Conservation (phyloP, 2,329 filamentous ascomycete species). For the Talaromyces islandicus region DNA sequence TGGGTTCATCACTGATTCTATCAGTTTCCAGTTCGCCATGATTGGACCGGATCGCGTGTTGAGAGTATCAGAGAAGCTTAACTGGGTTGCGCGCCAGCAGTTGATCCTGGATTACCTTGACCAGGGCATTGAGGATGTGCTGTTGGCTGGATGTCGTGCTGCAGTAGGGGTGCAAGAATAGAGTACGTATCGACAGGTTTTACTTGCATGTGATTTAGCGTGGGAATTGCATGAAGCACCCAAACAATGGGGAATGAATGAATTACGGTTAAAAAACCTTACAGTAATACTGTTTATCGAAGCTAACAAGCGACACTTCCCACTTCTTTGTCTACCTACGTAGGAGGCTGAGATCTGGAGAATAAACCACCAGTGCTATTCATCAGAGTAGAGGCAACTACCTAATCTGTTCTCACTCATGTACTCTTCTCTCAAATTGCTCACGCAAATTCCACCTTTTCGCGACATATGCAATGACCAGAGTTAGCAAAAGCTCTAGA, state of each 20-base stretch:
- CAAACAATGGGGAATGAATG: too few relatives aligned
- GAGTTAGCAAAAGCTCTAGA: conserved; percentile 19
- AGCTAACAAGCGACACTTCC: too few relatives aligned
- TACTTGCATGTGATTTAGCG: background rate
- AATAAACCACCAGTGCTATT: background rate
- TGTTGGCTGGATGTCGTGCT: background rate
- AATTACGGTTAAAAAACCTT: too few relatives aligned
- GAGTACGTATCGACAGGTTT: background rate
- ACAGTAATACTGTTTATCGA: too few relatives aligned
- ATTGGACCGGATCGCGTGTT: background rate
- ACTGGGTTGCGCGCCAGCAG: background rate
- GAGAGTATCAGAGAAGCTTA: background rate
- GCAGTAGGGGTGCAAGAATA: background rate
- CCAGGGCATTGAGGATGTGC: background rate
- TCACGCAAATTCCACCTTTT: conserved; percentile 3
- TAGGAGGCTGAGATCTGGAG: background rate
- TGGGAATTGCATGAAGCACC: background rate
- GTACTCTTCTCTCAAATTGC: background rate
- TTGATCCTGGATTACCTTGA: background rate
- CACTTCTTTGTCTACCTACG: background rate
- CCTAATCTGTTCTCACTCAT: background rate
- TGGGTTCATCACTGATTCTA: background rate
- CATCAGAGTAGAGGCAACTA: background rate
- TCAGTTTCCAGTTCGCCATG: background rate
- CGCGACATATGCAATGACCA: conserved; percentile 3